Percentiles rank a stretch among this genome's conserved stretches.
Conservation (phyloP, 2,329 filamentous ascomycete genomes). For the Trichoderma atroviride region DNA sequence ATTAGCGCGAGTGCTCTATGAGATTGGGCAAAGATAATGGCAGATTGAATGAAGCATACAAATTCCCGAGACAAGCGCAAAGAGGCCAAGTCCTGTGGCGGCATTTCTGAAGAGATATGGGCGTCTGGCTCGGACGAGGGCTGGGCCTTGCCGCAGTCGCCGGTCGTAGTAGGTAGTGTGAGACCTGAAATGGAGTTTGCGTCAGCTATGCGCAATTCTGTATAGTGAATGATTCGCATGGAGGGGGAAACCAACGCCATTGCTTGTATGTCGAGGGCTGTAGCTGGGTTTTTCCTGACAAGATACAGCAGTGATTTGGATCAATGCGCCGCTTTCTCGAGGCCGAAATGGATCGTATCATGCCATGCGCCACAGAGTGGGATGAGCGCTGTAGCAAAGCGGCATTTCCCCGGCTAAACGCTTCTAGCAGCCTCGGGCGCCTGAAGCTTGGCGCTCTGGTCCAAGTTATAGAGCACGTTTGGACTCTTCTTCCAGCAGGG, state of each 20-base stretch:
- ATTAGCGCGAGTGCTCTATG: background rate
- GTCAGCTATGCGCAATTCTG: background rate
- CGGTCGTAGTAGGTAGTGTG: slow-evolving; percentile 86
- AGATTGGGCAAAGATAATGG: background rate
- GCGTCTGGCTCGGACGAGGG: slow-evolving; percentile 86
- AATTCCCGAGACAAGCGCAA: slow-evolving; percentile 76
- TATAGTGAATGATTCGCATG: background rate
- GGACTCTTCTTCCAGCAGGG: slow-evolving; percentile 8
- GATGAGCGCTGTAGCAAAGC: slow-evolving; percentile 28
- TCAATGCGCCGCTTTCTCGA: background rate
- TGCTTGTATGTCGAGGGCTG: background rate
- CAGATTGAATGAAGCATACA: slow-evolving; percentile 65
- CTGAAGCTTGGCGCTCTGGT: background rate
- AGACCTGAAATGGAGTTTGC: slow-evolving; percentile 30
- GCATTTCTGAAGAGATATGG: slow-evolving; percentile 92
- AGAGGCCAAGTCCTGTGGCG: slow-evolving; percentile 74
- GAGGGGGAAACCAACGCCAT: slow-evolving; percentile 4
- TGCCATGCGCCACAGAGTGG: slow-evolving; percentile 26
- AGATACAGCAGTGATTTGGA: slow-evolving; percentile 1
- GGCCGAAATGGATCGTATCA: slow-evolving; percentile 1
- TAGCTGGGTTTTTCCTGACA: background rate
- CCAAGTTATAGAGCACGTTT: background rate
- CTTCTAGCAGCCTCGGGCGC: background rate
- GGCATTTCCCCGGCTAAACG: slow-evolving; percentile 34
- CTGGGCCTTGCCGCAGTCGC: slow-evolving; percentile 80